phyloP scores from a whole-genome alignment of 2,329 filamentous ascomycete species.

The Ceratocystis albifundus region DNA sequence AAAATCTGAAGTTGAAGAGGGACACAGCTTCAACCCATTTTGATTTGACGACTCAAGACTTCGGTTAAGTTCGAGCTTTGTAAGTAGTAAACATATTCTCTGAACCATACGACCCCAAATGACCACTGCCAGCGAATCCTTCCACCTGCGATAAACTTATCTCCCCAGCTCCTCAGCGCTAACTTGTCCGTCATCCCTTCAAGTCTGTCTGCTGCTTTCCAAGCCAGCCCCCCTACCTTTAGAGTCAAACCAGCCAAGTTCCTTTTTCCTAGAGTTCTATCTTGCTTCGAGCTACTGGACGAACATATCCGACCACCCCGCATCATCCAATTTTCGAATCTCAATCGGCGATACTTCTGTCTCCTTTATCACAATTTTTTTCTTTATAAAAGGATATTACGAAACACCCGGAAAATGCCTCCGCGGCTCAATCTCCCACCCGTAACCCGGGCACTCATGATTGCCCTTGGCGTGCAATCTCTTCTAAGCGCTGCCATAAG shows the following conservation, averaged over 20 bases:
- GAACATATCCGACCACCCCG: not conserved
- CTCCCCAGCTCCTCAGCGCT: not conserved
- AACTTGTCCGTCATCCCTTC: not conserved
- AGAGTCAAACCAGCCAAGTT: no score
- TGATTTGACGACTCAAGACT: not conserved
- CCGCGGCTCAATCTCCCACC: conserved; percentile 85
- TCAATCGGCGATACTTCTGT: not conserved
- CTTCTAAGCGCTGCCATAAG: conserved; percentile 70
- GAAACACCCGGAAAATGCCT: conserved; percentile 45
- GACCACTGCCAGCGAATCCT: not conserved
- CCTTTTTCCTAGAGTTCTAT: no score
- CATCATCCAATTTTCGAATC: not conserved
- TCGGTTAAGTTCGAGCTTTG: no score
- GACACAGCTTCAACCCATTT: not conserved
- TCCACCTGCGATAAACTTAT: not conserved
- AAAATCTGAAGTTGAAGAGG: not conserved
- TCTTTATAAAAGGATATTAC: no score
- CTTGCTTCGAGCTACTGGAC: not conserved
- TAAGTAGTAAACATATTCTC: not conserved
- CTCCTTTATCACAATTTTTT: conserved; percentile 11
- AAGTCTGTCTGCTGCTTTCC: not conserved
- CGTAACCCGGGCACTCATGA: conserved; percentile 71
- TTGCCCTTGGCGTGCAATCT: conserved; percentile 63
- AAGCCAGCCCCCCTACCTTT: not conserved
- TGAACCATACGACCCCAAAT: conserved; percentile 3